Percentiles rank a stretch among this genome's conserved stretches.
phyloP scores from a whole-genome alignment of 192 early-diverging fungal genomes.

The Funneliformis geosporum region DNA sequence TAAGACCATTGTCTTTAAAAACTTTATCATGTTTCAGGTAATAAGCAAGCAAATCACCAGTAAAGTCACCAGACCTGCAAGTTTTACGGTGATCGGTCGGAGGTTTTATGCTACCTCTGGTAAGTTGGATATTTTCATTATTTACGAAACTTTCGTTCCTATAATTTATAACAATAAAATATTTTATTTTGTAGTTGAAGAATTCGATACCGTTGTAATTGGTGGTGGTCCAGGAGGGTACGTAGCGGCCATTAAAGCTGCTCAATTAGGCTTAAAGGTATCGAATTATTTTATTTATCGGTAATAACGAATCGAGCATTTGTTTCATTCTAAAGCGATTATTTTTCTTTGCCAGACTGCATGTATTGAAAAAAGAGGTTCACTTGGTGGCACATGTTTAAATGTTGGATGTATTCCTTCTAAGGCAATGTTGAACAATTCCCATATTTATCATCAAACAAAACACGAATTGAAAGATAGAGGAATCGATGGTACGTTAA shows the following conservation, averaged over 20 bases:
- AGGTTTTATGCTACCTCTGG: slow-evolving; percentile 11
- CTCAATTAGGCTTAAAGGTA: slow-evolving; percentile 97
- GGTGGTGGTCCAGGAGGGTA: slow-evolving; percentile 99
- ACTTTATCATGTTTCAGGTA: neutral
- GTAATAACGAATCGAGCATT: neutral
- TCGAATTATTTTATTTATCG: neutral
- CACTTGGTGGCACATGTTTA: slow-evolving; percentile 96
- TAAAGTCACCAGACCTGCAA: neutral
- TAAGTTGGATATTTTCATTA: neutral
- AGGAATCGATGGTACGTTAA: slow-evolving; percentile 81
- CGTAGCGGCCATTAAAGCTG: slow-evolving; percentile 97
- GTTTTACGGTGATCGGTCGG: neutral
- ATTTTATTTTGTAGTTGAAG: neutral
- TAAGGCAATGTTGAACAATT: slow-evolving; percentile 98
- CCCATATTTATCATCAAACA: slow-evolving; percentile 94
- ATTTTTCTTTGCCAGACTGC: slow-evolving; percentile 67
- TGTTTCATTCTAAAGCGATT: neutral
- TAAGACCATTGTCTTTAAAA: too few species aligned
- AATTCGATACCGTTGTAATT: slow-evolving; percentile 80
- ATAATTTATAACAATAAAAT: neutral
- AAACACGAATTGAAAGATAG: slow-evolving; percentile 89
- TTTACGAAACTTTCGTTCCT: neutral
- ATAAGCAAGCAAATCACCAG: neutral
- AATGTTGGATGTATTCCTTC: slow-evolving; percentile 99
- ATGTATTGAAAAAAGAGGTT: slow-evolving; percentile 93